Conservation (phyloP, 2,329 filamentous ascomycete genomes). For the Fusarium lyarnte region DNA sequence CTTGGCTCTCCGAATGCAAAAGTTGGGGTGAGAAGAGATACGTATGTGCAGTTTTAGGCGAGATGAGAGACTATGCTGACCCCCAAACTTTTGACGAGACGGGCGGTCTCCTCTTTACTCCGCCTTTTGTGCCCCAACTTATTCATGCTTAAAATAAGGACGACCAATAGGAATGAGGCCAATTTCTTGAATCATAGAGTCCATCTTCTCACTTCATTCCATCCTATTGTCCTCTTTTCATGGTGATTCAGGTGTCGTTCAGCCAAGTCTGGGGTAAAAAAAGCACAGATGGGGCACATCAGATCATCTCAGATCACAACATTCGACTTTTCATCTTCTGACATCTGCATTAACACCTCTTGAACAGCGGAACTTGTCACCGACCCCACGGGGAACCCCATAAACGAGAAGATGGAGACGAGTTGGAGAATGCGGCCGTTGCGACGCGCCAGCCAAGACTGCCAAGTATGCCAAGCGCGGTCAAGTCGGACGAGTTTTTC, state of each 20-base stretch:
- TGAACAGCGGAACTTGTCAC: neutral
- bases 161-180: neutral
- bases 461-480: slow-evolving; percentile 8
- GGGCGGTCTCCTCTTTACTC: neutral
- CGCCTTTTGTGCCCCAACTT: slow-evolving; percentile 13
- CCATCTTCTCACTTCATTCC: neutral
- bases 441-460: slow-evolving; percentile 17
- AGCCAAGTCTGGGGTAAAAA: neutral
- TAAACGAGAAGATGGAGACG: neutral
- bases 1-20: neutral
- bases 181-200: neutral
- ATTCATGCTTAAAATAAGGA: slow-evolving; percentile 24
- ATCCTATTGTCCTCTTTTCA: neutral
- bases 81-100: neutral
- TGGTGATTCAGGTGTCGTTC: neutral
- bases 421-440: slow-evolving; percentile 23
- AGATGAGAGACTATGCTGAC: neutral
- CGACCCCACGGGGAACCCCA: slow-evolving; percentile 28
- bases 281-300: slow-evolving; percentile 9
- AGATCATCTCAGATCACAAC: slow-evolving; percentile 26
- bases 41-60: neutral
- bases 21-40: neutral
- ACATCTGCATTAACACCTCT: neutral
- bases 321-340: neutral
- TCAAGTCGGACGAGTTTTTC: slow-evolving; percentile 10